Base-by-base conservation (phyloP, 202 grass and related monocot species). In the Alloteropsis angusta region DNA sequence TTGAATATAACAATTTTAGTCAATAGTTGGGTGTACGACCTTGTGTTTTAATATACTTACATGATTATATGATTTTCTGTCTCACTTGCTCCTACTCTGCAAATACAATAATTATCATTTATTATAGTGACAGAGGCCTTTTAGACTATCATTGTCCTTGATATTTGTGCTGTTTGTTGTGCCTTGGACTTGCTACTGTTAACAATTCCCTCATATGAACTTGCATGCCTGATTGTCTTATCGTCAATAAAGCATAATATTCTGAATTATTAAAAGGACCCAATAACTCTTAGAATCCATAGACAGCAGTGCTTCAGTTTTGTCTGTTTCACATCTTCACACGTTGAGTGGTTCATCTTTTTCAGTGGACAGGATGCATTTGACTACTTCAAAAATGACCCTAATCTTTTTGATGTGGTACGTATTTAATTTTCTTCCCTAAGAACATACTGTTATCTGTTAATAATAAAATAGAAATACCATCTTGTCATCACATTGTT, bases 321-420 rank as follows among this genome's bases (percentile, higher is more conserved):
- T 25, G 11, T 48, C 54, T 60, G 7, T 50, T 88, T 47, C 36
- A 77, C 17, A 80, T 28, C 36, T 71, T 22, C 12, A 49, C 55
- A 76, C 17, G 2, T 73, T 72, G 52, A 60, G 4, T 65, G 48
- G 16, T 47, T 78, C 85, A 30, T 77, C 12, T 75, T 83, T 83
- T 79, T 77, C 91, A 97, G 89, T 64, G 90, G 96, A 56, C 41
- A 84, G 69, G 96, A 99, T 75, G 92, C 96, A 9, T 99, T 93
- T 75, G 77, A 95, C 62, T 93, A 93, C 81, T 99, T 99, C 76
- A 95, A 89, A 75, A 62, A 86, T 26, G 92, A 95, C 14, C 96
- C 90, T 9, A 75, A 86, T 23, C 86, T 95, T 79, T 98, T 99
- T 82, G 76, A 87, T 84, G 92, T 88, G 96, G 96, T 99, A 93